phyloP scores from a whole-genome alignment of 1,284 basidiomycete genomes.

The Crocinoboletus sp. region DNA sequence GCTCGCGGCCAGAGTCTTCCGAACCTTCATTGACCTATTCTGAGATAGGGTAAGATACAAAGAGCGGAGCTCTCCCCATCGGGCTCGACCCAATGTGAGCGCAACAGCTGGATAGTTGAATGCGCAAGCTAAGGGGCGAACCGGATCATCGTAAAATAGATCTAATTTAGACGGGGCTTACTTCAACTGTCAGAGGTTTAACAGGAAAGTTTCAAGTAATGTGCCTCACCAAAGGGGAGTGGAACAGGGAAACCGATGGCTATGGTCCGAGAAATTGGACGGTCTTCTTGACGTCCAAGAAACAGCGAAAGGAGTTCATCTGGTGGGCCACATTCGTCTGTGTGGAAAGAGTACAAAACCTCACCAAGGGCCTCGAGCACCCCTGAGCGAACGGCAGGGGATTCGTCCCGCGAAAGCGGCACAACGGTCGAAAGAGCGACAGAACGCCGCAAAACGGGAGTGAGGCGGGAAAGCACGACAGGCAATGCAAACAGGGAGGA shows the following conservation, averaged over 20 bases:
- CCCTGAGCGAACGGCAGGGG: conserved; percentile 71
- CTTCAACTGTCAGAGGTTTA: conserved; percentile 11
- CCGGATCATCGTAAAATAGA: conserved; percentile 50
- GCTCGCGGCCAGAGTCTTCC: conserved; percentile 79
- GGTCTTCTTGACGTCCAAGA: conserved; percentile 51
- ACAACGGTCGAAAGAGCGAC: conserved; percentile 63
- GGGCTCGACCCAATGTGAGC: conserved; percentile 71
- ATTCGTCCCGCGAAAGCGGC: conserved; percentile 64
- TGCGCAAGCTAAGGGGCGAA: conserved; percentile 83
- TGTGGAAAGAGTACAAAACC: conserved; percentile 81
- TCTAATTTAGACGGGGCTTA: conserved; percentile 33
- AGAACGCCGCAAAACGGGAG: conserved; percentile 47
- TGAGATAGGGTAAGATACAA: conserved; percentile 65
- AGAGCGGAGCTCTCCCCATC: conserved; percentile 77
- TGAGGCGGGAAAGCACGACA: conserved; percentile 67
- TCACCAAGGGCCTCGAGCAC: conserved; percentile 91
- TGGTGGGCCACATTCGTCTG: conserved; percentile 69
- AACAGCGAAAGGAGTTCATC: conserved; percentile 78
- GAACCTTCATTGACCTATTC: conserved; percentile 59
- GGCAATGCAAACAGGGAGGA: conserved; percentile 88
- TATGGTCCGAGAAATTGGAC: conserved; percentile 26
- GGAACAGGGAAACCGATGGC: conserved; percentile 5
- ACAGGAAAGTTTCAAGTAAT: neutral
- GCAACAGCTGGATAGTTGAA: conserved; percentile 96
- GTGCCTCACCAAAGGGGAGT: conserved; percentile 20